Evolutionary conservation across 345 rosid species (phyloP), one percentile per base, ranked within the genome.

Genomic region (Eucalyptus pauciflora): DNA sequence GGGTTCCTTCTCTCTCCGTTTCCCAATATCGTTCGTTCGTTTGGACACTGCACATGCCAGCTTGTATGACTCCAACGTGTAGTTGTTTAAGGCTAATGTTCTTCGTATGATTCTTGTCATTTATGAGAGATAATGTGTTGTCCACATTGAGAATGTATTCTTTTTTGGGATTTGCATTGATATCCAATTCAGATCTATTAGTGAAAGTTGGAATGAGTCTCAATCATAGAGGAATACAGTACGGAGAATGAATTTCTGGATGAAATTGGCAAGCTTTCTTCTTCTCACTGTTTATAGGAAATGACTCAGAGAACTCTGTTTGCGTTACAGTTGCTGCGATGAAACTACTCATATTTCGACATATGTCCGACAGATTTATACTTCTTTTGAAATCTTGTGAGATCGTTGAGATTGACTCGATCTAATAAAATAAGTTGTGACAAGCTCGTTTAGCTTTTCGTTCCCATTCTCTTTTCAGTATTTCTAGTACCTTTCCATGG

Each of bases 91-190:
- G 45, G 81, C 29, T 20, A n/a, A 46, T 50, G 41, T 56, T 62
- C 64, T 67, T 33, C 50, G 45, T 56, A 87, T 83, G 48, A 51
- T 88, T 46, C 86, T 86, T 51, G 80, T 88, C 58, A 87, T 17
- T 86, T 50, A 56, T 76, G 83, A 76, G 83, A 76, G 46, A 37
- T 76, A 37, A 37, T 76, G 83, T 87, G 43, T 20, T 50, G 41
- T 48, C 46, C 16, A 46, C 29, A 56, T 64, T 50, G 76, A 90
- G 87, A 86, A 88, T 91, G 86, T 90, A 90, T 89, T 91, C 90
- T 91, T 92, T 86, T 80, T 58, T 48, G 50, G 56, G 49, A 62
- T 79, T 79, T 51, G 86, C 37, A 88, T 87, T 27, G 9, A 86
- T 51, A 37, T 45, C 27, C 10, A 37, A 71, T 76, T 76, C 83